A percentile compares a stretch with the other conserved stretches of the same genome.
These are phyloP conservation scores for Coniella vitis DNA, from an alignment of 2,329 filamentous ascomycete genomes.

Conservation along the genomic window DNA sequence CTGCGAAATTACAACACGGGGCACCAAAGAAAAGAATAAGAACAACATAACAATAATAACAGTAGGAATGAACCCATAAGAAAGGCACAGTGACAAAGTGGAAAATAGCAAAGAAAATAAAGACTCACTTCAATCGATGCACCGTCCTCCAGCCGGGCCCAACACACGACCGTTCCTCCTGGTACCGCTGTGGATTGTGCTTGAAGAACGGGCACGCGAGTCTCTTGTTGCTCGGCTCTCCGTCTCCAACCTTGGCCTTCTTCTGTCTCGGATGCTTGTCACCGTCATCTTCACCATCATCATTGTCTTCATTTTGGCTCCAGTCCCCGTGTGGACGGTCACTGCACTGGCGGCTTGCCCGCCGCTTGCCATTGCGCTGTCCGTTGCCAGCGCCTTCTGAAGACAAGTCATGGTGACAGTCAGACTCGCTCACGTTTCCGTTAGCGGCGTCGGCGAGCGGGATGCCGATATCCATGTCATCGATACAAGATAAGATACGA, in stretches of 20 bases:
- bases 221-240: conserved; percentile 4
- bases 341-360: neutral
- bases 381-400: neutral
- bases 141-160: conserved; percentile 16
- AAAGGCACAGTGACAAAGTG: too few relatives aligned
- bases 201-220: conserved; percentile 18
- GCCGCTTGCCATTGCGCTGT: conserved; percentile 1
- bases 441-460: neutral
- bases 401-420: neutral
- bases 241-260: conserved; percentile 4
- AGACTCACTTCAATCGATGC: conserved; percentile 14
- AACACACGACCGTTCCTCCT: conserved; percentile 13
- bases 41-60: too few relatives aligned
- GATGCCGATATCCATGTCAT: too few relatives aligned
- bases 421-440: neutral
- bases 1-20: too few relatives aligned
- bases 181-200: conserved; percentile 13
- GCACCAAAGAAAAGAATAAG: too few relatives aligned
- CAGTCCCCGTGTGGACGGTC: too few relatives aligned
- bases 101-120: neutral
- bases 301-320: neutral
- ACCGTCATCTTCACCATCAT: neutral
- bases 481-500: too few relatives aligned
- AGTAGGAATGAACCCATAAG: too few relatives aligned
- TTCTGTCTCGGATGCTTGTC: conserved; percentile 1